Evolutionary conservation across 805 yeast genomes (phyloP), one percentile per base, ranked within the genome.

Genomic region (Teunomyces cretensis): DNA sequence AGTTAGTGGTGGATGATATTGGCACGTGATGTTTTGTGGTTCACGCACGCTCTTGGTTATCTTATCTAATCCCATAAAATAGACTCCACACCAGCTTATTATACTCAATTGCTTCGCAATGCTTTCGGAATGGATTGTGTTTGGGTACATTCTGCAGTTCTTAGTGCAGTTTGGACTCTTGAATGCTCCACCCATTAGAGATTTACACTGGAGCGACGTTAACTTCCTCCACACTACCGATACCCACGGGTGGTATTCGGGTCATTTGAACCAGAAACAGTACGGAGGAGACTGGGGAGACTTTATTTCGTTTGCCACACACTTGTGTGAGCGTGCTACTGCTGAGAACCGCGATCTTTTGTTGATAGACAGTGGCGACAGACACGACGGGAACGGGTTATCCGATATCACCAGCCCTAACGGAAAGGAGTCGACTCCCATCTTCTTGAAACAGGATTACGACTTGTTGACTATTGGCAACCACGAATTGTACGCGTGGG

Each of bases 181-280:
- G 13, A 13, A n/a, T 7, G 22, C 22, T n/a, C 38, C 38, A 19
- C 38, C 27, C 6, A 19, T 19, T 13, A 19, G 94, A 42, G 77
- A 78, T n/a, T 56, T 90, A 26, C 57, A 64, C 9, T 75, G 90
- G 78, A 90, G 91, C 0, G 79, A 83, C 45, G 46, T 94, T 39
- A 92, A 94, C 67, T 88, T 94, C 55, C 57, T 92, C 19, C 98
- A 92, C 58, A 91, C 98, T 1, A 94, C 99, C 0, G 99, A 94
- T 57, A 92, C 97, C 2, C 99, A 94, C 63, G 97, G 94, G 1
- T 94, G 99, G 99, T 80, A 86, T 51, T 83, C 92, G 4, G 97
- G 97, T 0, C 99, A 92, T 67, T 55, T 80, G 32, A 82, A 83
- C 52, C 97, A 91, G 62, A 73, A 77, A 24, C 81, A 79, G 46